Evolutionary conservation across 2,329 filamentous ascomycete genomes (phyloP), one percentile per base, ranked within the genome.

Genomic region (Colletotrichum sublineola): DNA sequence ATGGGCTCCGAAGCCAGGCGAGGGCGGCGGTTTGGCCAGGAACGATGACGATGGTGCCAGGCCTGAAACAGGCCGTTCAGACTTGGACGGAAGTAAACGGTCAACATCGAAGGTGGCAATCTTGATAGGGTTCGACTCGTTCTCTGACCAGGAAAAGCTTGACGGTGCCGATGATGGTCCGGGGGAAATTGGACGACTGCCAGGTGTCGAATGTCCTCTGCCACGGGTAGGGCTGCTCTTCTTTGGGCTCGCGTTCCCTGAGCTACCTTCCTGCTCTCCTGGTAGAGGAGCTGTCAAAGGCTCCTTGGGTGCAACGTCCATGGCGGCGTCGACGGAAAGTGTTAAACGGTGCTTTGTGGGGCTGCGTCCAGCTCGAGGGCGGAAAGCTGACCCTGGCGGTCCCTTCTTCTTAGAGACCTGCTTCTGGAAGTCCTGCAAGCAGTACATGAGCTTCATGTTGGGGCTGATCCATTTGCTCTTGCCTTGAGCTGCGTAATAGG

Each of bases 381-480:
- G 82, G 77, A 87, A 79, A 75, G 88, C 81, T 74, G 87, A 84
- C 38, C 81, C 82, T 20, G 83, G 80, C 1, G 82, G 77, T 5
- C 82, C 73, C 75, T 83, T 87, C 80, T 84, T 89, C 77, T 85
- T 87, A 1, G 86, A 82, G 3, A 92, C 80, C 61, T 91, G 85
- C 77, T 92, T 92, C 76, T 92, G 90, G 79, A 95, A 96, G 78
- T 96, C 93, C 80, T 95, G 93, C 60, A 97, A 84, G 76, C 94
- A 95, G 86, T 96, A 96, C 87, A 97, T 95, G 75, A 97, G 86
- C 76, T 94, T 94, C 94, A 97, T 97, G 81, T 97, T 97, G 0
- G 94, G 94, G 71, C 94, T 95, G 76, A 97, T 96, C 94, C 94
- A 97, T 78, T 88, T 90, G 81, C 94, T 96, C 82, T 93, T 93